These are phyloP conservation scores for Penicillium parvum DNA, from an alignment of 495 filamentous ascomycete genomes.

Conservation along the genomic window DNA sequence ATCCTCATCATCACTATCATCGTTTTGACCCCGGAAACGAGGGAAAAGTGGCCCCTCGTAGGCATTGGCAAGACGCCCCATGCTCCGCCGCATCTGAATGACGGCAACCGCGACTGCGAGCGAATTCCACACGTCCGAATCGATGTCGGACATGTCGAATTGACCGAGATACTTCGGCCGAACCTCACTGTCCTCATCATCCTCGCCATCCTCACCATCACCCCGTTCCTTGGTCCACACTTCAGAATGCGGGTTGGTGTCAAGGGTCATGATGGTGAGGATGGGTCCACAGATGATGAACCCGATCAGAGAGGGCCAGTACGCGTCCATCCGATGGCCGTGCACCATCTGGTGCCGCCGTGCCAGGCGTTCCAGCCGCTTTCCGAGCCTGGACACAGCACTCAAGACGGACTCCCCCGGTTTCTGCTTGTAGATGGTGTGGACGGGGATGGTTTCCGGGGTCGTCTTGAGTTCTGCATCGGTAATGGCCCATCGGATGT, in stretches of 20 bases:
- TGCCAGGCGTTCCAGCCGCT: conserved; percentile 27
- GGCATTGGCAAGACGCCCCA: conserved; percentile 25
- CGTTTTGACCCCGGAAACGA: neutral
- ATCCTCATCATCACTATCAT: conserved; percentile 5
- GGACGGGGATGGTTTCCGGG: conserved; percentile 21
- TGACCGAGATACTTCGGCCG: conserved; percentile 30
- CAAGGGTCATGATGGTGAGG: conserved; percentile 38
- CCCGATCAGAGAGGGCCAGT: conserved; percentile 32
- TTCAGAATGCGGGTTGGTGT: conserved; percentile 22
- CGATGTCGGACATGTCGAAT: conserved; percentile 35
- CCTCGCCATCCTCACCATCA: too few relatives aligned
- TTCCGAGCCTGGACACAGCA: conserved; percentile 28
- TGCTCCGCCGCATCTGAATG: conserved; percentile 33
- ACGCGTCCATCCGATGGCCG: neutral
- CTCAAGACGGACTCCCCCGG: conserved; percentile 25
- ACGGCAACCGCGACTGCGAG: conserved; percentile 41
- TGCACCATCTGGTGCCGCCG: conserved; percentile 18
- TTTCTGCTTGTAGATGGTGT: conserved; percentile 31
- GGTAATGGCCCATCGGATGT: conserved; percentile 41
- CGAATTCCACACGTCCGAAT: conserved; percentile 48
- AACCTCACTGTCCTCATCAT: conserved; percentile 8
- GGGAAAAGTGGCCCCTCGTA: conserved; percentile 3
- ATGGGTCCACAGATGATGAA: conserved; percentile 41
- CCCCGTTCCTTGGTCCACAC: conserved; percentile 3
- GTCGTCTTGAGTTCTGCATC: conserved; percentile 30